phyloP scores from a whole-genome alignment of 495 filamentous ascomycete species.

The Aspergillus nanangensis region DNA sequence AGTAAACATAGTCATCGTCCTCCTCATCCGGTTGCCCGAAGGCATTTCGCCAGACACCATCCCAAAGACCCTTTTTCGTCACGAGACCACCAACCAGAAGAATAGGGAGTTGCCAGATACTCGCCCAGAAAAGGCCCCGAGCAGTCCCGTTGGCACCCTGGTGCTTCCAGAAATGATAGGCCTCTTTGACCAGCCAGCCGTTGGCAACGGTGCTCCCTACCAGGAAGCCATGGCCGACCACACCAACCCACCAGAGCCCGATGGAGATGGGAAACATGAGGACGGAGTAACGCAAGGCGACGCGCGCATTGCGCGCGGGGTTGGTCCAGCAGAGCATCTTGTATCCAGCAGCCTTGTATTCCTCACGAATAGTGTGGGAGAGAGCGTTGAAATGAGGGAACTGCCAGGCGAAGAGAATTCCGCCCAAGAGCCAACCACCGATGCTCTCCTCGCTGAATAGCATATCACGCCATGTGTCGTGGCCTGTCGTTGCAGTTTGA shows the following conservation, averaged over 20 bases:
- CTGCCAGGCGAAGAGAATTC: conserved; percentile 89
- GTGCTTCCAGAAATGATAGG: conserved; percentile 74
- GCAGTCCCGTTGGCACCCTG: conserved; percentile 79
- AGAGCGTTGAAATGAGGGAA: conserved; percentile 97
- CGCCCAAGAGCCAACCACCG: conserved; percentile 87
- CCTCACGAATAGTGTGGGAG: conserved; percentile 79
- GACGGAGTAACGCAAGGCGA: conserved; percentile 83
- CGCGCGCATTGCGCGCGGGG: conserved; percentile 74
- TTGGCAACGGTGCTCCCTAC: conserved; percentile 79
- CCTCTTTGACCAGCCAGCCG: conserved; percentile 78
- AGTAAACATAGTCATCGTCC: conserved; percentile 36
- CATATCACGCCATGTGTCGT: conserved; percentile 71
- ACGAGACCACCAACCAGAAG: conserved; percentile 86
- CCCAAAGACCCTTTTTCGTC: conserved; percentile 94
- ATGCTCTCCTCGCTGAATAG: conserved; percentile 64
- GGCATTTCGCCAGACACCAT: conserved; percentile 69
- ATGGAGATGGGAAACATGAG: conserved; percentile 84
- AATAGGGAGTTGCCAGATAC: conserved; percentile 92
- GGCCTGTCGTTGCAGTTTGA: conserved; percentile 70
- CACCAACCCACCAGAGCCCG: conserved; percentile 71
- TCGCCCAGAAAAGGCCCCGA: conserved; percentile 89
- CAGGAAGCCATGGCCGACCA: conserved; percentile 86
- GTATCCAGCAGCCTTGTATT: conserved; percentile 85
- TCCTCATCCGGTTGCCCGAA: conserved; percentile 48
- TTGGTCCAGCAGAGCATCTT: conserved; percentile 90